Percentiles rank a stretch among this genome's conserved stretches.
Evolutionary conservation across 257 asterid species (phyloP).

Genomic region (Ophiorrhiza pumila): DNA sequence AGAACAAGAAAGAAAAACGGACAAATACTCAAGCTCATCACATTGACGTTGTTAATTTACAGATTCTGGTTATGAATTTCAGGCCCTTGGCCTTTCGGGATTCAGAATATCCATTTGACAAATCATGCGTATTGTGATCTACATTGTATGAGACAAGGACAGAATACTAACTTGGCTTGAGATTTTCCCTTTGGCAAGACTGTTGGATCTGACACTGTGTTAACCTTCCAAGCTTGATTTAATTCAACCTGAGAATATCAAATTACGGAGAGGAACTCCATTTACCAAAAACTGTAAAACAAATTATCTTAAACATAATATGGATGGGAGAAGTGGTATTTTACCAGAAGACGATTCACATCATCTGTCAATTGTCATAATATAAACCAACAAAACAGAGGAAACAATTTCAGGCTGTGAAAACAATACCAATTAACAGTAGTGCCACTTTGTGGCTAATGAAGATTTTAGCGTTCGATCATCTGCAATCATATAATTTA

Average conservation of each 20-base stretch:
- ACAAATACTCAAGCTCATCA: neutral
- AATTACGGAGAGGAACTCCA: neutral
- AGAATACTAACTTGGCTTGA: slow-evolving; percentile 69
- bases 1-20: slow-evolving; percentile 4
- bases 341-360: slow-evolving; percentile 83
- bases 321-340: slow-evolving; percentile 13
- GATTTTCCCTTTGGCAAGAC: slow-evolving; percentile 62
- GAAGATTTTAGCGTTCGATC: neutral
- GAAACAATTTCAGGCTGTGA: neutral
- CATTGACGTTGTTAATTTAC: neutral
- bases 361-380: slow-evolving; percentile 85
- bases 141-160: neutral
- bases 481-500: slow-evolving; percentile 13
- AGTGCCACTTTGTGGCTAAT: no score
- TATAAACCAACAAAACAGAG: slow-evolving; percentile 13
- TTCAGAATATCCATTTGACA: neutral
- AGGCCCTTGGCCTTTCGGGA: neutral
- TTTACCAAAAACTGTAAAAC: slow-evolving; percentile 8
- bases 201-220: slow-evolving; percentile 59
- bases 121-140: neutral
- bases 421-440: no score
- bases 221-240: slow-evolving; percentile 89
- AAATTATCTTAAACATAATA: neutral
- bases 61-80: no score
- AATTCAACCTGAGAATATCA: slow-evolving; percentile 59